phyloP scores from a whole-genome alignment of 2,329 filamentous ascomycete species.

The Diaporthe longicolla region DNA sequence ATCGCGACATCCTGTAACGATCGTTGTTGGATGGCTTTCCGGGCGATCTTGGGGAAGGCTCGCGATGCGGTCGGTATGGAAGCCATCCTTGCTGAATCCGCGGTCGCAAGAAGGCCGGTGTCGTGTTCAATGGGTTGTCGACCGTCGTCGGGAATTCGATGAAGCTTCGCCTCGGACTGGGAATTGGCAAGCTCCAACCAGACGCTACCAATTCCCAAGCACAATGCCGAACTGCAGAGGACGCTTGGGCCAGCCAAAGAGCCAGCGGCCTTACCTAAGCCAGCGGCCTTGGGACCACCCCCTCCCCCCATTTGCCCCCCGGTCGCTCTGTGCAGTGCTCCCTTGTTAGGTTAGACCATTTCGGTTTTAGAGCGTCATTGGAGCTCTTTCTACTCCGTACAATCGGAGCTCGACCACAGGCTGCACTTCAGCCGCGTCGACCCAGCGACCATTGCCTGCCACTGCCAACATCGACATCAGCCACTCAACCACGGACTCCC shows the following conservation, averaged over 20 bases:
- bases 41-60: conserved; percentile 63
- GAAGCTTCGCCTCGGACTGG: conserved; percentile 47
- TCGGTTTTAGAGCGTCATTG: conserved; percentile 33
- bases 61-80: conserved; percentile 70
- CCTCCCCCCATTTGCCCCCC: not conserved
- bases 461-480: conserved; percentile 42
- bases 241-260: conserved; percentile 38
- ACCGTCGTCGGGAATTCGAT: conserved; percentile 39
- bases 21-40: conserved; percentile 65
- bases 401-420: conserved; percentile 49
- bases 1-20: conserved; percentile 87
- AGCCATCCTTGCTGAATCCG: conserved; percentile 63
- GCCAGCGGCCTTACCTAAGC: conserved; percentile 36
- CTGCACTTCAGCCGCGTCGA: conserved; percentile 61
- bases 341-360: conserved; percentile 26
- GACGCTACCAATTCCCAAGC: conserved; percentile 43
- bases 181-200: conserved; percentile 38
- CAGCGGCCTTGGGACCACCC: not conserved
- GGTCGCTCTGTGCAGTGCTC: not conserved
- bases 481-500: conserved; percentile 36
- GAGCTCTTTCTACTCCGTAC: conserved; percentile 37
- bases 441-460: conserved; percentile 33
- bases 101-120: conserved; percentile 51
- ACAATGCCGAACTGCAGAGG: conserved; percentile 34
- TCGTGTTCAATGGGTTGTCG: conserved; percentile 50